Percentiles rank a stretch among this genome's conserved stretches.
These are phyloP conservation scores for Hypoxylon intermedium DNA, from an alignment of 495 filamentous ascomycete genomes.

Conservation along the genomic window DNA sequence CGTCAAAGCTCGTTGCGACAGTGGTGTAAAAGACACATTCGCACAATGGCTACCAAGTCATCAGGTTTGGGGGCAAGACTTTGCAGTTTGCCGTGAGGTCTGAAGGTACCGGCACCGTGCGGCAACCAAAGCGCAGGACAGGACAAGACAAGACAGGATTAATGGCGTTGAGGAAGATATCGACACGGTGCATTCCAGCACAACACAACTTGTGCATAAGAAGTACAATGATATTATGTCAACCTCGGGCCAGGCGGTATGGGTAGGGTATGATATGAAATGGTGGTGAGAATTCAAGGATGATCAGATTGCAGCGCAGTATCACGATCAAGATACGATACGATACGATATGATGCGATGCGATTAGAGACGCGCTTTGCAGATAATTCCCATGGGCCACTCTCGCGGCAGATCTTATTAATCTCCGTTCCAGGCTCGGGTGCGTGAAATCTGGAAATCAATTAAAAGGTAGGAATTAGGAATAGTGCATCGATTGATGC, in stretches of 20 bases:
- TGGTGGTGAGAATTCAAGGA: slow-evolving; percentile 1
- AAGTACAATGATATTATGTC: too few relatives aligned
- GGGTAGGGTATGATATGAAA: not conserved
- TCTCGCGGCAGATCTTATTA: slow-evolving; percentile 46
- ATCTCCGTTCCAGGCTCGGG: slow-evolving; percentile 44
- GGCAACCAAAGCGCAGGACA: too few relatives aligned
- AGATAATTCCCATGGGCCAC: slow-evolving; percentile 45
- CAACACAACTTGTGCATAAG: too few relatives aligned
- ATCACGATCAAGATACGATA: slow-evolving; percentile 41
- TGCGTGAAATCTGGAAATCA: slow-evolving; percentile 39
- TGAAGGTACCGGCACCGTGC: too few relatives aligned
- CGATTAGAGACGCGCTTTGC: slow-evolving; percentile 59
- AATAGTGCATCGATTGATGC: slow-evolving; percentile 40
- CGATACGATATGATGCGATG: slow-evolving; percentile 61
- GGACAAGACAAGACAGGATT: too few relatives aligned
- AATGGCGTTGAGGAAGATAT: too few relatives aligned
- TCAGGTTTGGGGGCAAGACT: too few relatives aligned
- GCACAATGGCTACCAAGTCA: too few relatives aligned
- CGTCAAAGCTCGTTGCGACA: too few relatives aligned
- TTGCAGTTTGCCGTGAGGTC: too few relatives aligned
- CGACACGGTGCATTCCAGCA: too few relatives aligned
- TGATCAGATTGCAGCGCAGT: not conserved
- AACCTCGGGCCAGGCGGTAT: not conserved
- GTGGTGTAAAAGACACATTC: too few relatives aligned
- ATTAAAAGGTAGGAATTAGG: slow-evolving; percentile 49